Base-by-base conservation (phyloP, 768 basidiomycete species). In the Flagelloscypha sp. region DNA sequence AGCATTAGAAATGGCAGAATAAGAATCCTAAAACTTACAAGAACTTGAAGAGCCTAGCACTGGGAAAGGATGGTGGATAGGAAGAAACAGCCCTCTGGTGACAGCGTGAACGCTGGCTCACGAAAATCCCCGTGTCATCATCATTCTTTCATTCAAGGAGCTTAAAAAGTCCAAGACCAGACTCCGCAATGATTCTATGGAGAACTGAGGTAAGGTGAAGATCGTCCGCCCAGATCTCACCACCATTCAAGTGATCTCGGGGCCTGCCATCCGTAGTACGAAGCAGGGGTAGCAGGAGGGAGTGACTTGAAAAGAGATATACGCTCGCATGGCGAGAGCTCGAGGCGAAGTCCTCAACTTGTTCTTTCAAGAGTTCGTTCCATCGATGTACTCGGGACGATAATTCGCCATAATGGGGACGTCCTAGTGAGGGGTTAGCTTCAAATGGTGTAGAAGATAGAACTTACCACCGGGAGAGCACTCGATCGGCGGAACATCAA, bases 401-500 rank as follows among this genome's bases (percentile, higher is more conserved):
- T 15, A 48, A 36, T n/a, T n/a, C n/a, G n/a, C n/a, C n/a, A n/a
- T n/a, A n/a, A n/a, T n/a, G n/a, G n/a, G n/a, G n/a, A n/a, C n/a
- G n/a, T n/a, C n/a, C n/a, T n/a, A n/a, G 7, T 40, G 25, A 32
- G 6, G 20, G 24, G 6, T 30, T 41, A 15, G 24, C 32, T 5
- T 31, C 35, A 4, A 15, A 13, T 2, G 30, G 27, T 33, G 27
- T 9, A 18, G 16, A 35, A 5, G 18, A 17, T 25, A 8, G 13
- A 7, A 31, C 31, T 22, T 50, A 63, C 63, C 62, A 38, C 41
- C 41, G 4, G 63, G 64, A 7, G 55, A 55, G 11, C 62, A 55
- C 33, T 63, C 51, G 10, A 53, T 54, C 2, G 64, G 62, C 3
- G 63, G 63, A 20, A 64, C 50, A 37, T 65, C 57, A 17, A 65